Conservation (phyloP, 768 basidiomycete genomes). For the Candolleomyces aberdarensis region DNA sequence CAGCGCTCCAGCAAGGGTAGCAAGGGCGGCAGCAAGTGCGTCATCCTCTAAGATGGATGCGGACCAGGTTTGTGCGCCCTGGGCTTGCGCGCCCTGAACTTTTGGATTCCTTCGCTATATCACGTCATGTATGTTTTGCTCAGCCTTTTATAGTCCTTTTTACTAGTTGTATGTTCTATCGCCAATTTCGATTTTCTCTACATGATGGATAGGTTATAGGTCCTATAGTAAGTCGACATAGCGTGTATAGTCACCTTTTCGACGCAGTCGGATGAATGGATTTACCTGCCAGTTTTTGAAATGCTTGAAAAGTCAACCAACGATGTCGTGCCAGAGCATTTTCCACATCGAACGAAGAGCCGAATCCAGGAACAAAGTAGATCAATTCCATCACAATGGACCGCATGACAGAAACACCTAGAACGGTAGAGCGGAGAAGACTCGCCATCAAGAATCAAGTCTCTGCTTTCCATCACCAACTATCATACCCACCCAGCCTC, state of each 20-base stretch:
- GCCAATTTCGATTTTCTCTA: constrained; percentile 16
- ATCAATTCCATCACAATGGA: constrained; percentile 2
- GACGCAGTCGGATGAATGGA: not conserved
- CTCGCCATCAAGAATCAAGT: too few relatives aligned
- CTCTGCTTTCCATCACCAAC: not conserved
- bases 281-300: not conserved
- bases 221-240: not conserved
- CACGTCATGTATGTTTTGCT: constrained; percentile 64
- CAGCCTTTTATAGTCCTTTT: constrained; percentile 32
- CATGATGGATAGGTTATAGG: not conserved
- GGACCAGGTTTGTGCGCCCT: constrained; percentile 17
- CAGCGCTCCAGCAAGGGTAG: constrained; percentile 42
- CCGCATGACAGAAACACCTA: not conserved
- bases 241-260: not conserved
- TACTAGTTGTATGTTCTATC: constrained; percentile 55
- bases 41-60: constrained; percentile 13
- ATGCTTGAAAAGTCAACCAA: not conserved
- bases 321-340: not conserved
- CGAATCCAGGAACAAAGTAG: not conserved
- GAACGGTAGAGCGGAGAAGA: too few relatives aligned
- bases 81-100: constrained; percentile 12
- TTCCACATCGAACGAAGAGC: not conserved
- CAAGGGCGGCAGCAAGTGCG: not conserved
- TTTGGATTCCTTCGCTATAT: constrained; percentile 25
- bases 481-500: not conserved